Percentiles rank a stretch among this genome's conserved stretches.
These are phyloP conservation scores for Xylaria venustula DNA, from an alignment of 495 filamentous ascomycete genomes.

Conservation along the genomic window DNA sequence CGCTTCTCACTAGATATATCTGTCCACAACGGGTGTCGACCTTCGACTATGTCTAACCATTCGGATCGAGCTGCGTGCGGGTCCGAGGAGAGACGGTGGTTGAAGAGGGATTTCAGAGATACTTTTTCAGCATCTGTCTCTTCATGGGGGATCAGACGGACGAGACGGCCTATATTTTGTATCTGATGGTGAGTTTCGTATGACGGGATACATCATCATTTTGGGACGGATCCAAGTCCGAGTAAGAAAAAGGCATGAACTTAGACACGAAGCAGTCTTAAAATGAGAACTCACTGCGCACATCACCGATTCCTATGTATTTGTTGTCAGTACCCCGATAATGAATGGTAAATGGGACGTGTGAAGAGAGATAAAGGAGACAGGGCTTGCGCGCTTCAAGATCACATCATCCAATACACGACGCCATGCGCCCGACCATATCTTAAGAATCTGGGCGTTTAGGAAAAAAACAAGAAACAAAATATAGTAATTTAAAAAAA, in stretches of 20 bases:
- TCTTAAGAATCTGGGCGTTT: no score
- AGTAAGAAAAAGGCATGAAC: no score
- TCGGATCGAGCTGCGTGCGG: conserved; percentile 56
- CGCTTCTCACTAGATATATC: conserved; percentile 79
- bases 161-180: conserved; percentile 64
- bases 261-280: no score
- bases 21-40: conserved; percentile 69
- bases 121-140: conserved; percentile 62
- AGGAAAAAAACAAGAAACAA: background rate
- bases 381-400: background rate
- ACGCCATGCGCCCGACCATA: no score
- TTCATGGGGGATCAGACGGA: conserved; percentile 77
- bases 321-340: background rate
- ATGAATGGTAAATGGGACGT: background rate
- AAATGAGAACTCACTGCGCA: conserved; percentile 65
- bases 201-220: no score
- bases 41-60: conserved; percentile 90
- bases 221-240: no score
- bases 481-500: background rate
- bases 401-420: background rate
- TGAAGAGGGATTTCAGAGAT: conserved; percentile 79
- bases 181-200: background rate
- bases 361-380: background rate
- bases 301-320: conserved; percentile 73
- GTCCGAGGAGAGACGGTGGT: conserved; percentile 70